These are phyloP conservation scores for Pichia norvegensis DNA, from an alignment of 1,139 yeast species.

Conservation along the genomic window DNA sequence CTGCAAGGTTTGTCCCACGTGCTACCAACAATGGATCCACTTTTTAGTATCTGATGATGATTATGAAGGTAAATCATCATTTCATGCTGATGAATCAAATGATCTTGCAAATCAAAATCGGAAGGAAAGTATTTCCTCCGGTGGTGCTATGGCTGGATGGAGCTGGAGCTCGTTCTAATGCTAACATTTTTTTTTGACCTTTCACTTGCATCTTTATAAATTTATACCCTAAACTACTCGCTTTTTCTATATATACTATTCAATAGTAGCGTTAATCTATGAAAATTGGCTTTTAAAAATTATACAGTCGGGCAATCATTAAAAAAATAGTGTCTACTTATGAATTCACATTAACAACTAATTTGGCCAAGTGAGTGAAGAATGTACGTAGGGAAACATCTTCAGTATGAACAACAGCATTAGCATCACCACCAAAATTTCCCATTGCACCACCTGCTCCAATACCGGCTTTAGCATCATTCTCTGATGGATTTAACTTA, in stretches of 20 bases:
- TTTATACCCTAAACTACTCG: not conserved
- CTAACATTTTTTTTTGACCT: not conserved
- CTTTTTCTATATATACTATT: not conserved
- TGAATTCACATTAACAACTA: constrained; percentile 46
- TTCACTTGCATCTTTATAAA: not conserved
- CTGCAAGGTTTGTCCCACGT: constrained; percentile 25
- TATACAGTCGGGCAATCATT: not conserved
- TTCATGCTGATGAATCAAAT: constrained; percentile 2
- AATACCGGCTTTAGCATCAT: constrained; percentile 44
- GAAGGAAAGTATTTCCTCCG: constrained; percentile 14
- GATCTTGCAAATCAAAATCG: constrained; percentile 14
- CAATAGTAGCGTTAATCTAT: not conserved
- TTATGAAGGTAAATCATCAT: constrained; percentile 17
- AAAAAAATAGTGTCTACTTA: not conserved
- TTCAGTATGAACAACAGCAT: constrained; percentile 84
- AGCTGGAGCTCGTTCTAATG: constrained; percentile 60
- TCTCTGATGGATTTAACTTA: constrained; percentile 87
- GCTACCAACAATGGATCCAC: constrained; percentile 21
- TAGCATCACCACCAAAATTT: constrained; percentile 36
- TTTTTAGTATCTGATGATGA: constrained; percentile 23
- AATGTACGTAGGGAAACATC: constrained; percentile 89
- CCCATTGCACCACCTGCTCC: constrained; percentile 31
- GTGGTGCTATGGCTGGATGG: constrained; percentile 63
- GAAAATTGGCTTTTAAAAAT: not conserved
- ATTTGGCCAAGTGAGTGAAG: constrained; percentile 81